Base-by-base conservation (phyloP, 2,329 filamentous ascomycete genomes). In the Chaetomium sp. region DNA sequence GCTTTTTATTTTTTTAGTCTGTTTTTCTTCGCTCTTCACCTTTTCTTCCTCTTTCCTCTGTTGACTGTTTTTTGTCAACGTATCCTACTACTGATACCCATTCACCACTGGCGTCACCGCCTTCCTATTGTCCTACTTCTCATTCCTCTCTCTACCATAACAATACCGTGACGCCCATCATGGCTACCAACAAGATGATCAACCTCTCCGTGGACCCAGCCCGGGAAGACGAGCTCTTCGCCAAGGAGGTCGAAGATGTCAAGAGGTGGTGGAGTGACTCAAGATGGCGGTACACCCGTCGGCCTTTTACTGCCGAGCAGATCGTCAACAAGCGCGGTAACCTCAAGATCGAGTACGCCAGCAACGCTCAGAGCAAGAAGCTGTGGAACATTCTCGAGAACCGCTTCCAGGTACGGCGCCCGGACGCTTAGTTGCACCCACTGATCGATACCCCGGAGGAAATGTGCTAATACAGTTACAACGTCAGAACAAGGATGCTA, bases 311-410 rank as follows among this genome's bases (percentile, higher is more conserved):
- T 4, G 91, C 94, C 36, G 94, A 97, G 79, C 89, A 95, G 76
- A 97, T 99, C 68, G 94, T 95, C 61, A 86, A 89, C 52, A 99
- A 99, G 82, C 81, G 94, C 68, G 94, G 94, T 56, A 91, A 88
- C 68, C 77, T 99, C 66, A 89, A 87, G 74, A 87, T 97, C 65
- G 81, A 95, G 61, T 97, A 97, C 71, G 87, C 94, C 19, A 94
- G 91, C 76, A 95, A 95, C 71, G 77, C 76, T 14, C 86, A 91
- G 75, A 81, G 88, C 48, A 96, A 96, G 81, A 99, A 99, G 82
- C 79, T 97, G 51, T 99, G 91, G 91, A 80, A 80, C 42, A 91
- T 91, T 60, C 78, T 99, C 38, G 94, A 99, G 76, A 75, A 79
- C 40, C 86, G 91, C 64, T 99, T 94, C 79, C 78, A 88, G 76